Evolutionary conservation across 495 filamentous ascomycete species (phyloP).

Genomic region (Viridothelium virens): DNA sequence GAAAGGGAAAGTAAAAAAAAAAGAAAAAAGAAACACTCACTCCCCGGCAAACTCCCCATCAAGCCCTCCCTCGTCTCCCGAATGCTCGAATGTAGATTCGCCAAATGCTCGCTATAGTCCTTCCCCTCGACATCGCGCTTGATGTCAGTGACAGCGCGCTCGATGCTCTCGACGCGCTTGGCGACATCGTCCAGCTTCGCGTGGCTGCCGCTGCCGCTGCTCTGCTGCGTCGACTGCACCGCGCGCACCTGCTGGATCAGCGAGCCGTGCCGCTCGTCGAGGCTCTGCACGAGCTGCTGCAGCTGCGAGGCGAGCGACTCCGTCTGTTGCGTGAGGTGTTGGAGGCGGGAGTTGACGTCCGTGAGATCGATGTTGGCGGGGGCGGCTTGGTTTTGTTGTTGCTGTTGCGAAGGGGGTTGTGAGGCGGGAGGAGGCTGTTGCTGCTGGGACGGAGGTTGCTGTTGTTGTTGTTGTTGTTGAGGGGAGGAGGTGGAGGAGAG

Average conservation of each 20-base stretch:
- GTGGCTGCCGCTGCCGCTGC: conserved; percentile 15
- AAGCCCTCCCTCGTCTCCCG: conserved; percentile 63
- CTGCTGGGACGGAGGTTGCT: conserved; percentile 32
- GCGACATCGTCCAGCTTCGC: conserved; percentile 50
- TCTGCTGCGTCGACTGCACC: conserved; percentile 19
- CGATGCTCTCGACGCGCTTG: conserved; percentile 50
- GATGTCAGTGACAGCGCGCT: conserved; percentile 45
- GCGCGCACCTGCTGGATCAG: conserved; percentile 37
- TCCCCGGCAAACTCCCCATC: conserved; percentile 48
- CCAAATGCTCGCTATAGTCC: conserved; percentile 63
- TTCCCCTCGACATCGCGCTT: conserved; percentile 62
- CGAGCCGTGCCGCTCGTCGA: conserved; percentile 56
- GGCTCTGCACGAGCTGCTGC: conserved; percentile 37
- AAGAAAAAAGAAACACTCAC: background rate
- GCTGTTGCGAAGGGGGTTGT: conserved; percentile 33
- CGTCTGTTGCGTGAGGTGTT: conserved; percentile 64
- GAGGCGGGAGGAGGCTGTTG: conserved; percentile 27
- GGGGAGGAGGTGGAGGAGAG: conserved; percentile 37
- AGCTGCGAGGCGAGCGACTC: conserved; percentile 60
- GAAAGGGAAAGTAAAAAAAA: no score
- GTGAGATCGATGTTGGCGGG: conserved; percentile 37
- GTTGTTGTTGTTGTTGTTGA: conserved; percentile 12
- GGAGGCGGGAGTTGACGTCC: conserved; percentile 73
- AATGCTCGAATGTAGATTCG: conserved; percentile 63
- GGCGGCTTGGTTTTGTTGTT: conserved; percentile 22